Evolutionary conservation across 306 rosid genomes (phyloP).

Genomic region (Prinsepia uniflora): DNA sequence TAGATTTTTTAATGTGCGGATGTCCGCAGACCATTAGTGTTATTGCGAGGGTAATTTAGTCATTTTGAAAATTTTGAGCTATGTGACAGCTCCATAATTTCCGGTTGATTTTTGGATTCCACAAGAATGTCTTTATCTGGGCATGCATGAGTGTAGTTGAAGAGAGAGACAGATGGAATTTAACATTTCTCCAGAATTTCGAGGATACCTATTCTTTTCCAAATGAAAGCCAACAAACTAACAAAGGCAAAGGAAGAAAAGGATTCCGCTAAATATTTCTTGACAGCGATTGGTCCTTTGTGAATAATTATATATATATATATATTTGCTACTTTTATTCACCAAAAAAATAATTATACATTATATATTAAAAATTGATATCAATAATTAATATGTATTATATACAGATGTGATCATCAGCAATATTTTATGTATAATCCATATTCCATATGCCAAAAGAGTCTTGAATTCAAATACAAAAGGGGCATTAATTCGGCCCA

Average conservation of each 20-base stretch:
- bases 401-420: neutral
- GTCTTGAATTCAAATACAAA: conserved; percentile 18
- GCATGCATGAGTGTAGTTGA: conserved; percentile 14
- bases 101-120: too few relatives aligned
- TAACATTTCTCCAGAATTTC: conserved; percentile 40
- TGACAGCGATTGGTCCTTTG: conserved; percentile 41
- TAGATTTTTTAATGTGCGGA: too few relatives aligned
- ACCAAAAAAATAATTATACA: neutral
- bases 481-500: conserved; percentile 25
- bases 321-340: too few relatives aligned
- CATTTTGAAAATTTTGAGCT: too few relatives aligned
- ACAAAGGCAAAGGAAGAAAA: conserved; percentile 21
- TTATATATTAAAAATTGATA: too few relatives aligned
- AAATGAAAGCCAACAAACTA: conserved; percentile 41
- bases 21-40: too few relatives aligned
- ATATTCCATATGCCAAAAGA: conserved; percentile 28
- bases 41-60: too few relatives aligned
- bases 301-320: neutral
- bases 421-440: conserved; percentile 16
- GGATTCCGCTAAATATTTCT: conserved; percentile 52
- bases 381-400: too few relatives aligned
- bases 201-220: conserved; percentile 41
- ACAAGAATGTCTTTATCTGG: conserved; percentile 24
- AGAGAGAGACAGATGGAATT: conserved; percentile 26
- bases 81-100: too few relatives aligned